Percentiles rank a stretch among this genome's conserved stretches.
Evolutionary conservation across 1,139 yeast genomes (phyloP).

Genomic region (Suhomyces ambrosiae): DNA sequence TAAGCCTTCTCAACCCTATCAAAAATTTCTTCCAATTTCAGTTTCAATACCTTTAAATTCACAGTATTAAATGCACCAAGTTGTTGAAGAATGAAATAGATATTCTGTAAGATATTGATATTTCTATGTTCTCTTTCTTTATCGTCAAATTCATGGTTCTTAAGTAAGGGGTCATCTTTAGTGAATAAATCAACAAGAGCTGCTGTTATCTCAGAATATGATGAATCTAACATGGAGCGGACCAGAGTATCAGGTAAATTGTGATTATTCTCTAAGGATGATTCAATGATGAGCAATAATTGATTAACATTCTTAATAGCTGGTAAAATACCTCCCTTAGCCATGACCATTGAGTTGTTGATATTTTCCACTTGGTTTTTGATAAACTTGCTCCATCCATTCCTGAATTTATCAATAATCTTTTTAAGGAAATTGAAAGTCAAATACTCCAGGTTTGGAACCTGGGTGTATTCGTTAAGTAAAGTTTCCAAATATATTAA

Average conservation of each 20-base stretch:
- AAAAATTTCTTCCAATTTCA: slow-evolving; percentile 52
- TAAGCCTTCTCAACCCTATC: slow-evolving; percentile 42
- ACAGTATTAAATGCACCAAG: slow-evolving; percentile 35
- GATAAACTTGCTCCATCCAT: slow-evolving; percentile 62
- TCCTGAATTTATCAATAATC: slow-evolving; percentile 52
- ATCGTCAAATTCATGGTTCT: slow-evolving; percentile 52
- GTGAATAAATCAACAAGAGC: slow-evolving; percentile 40
- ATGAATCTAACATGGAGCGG: slow-evolving; percentile 39
- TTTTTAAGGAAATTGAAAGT: slow-evolving; percentile 52
- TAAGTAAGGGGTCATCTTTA: slow-evolving; percentile 47
- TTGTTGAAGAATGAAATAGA: slow-evolving; percentile 59
- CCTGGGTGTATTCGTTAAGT: slow-evolving; percentile 32
- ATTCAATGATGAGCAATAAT: slow-evolving; percentile 38
- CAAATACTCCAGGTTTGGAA: slow-evolving; percentile 63
- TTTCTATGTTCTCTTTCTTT: slow-evolving; percentile 60
- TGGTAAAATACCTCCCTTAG: slow-evolving; percentile 45
- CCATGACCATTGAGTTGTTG: slow-evolving; percentile 49
- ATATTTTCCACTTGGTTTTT: slow-evolving; percentile 56
- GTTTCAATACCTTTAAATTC: slow-evolving; percentile 39
- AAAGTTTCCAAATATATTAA: slow-evolving; percentile 45
- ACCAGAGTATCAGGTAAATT: slow-evolving; percentile 28
- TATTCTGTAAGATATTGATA: slow-evolving; percentile 64
- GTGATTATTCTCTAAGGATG: slow-evolving; percentile 26
- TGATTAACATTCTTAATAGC: slow-evolving; percentile 38
- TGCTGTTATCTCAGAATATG: slow-evolving; percentile 43